A percentile compares a stretch with the other conserved stretches of the same genome.
phyloP scores from a whole-genome alignment of 1,284 basidiomycete genomes.

The Tetrapyrgos nigripes region DNA sequence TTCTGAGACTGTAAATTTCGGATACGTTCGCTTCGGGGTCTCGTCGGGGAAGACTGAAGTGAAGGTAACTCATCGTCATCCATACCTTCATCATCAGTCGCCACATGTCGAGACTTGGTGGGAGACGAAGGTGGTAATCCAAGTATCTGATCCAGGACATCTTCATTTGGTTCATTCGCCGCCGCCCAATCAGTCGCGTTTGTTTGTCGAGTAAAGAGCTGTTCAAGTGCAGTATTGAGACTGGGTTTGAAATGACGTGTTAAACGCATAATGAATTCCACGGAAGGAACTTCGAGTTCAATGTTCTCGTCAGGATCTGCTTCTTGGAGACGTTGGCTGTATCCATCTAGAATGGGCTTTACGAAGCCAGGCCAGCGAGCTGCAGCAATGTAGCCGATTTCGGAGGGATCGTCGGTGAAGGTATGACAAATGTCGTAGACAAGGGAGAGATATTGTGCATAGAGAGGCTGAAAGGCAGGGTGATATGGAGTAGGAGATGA shows the following conservation, averaged over 20 bases:
- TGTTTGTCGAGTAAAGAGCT: conserved; percentile 68
- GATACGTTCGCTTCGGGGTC: conserved; percentile 4
- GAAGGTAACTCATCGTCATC: not conserved
- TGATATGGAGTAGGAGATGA: conserved; percentile 48
- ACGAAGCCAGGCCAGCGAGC: conserved; percentile 85
- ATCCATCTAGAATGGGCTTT: conserved; percentile 66
- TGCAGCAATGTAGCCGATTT: conserved; percentile 78
- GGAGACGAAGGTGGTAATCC: conserved; percentile 20
- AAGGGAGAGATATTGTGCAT: conserved; percentile 68
- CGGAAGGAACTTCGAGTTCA: conserved; percentile 45
- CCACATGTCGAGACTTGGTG: conserved; percentile 6
- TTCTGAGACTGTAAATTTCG: not conserved
- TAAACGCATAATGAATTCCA: conserved; percentile 68
- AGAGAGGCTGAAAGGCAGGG: conserved; percentile 62
- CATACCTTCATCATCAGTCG: not conserved
- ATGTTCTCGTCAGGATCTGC: conserved; percentile 32
- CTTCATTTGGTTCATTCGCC: conserved; percentile 47
- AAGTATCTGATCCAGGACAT: conserved; percentile 32
- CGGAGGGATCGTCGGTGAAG: conserved; percentile 70
- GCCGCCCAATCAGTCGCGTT: conserved; percentile 66
- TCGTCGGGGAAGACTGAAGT: conserved; percentile 9
- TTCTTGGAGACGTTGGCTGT: conserved; percentile 32
- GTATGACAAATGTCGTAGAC: conserved; percentile 70
- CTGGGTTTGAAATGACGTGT: conserved; percentile 64
- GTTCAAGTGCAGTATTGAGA: conserved; percentile 64